Evolutionary conservation across 2,329 filamentous ascomycete genomes (phyloP).

Genomic region (Amylocarpus encephaloides): DNA sequence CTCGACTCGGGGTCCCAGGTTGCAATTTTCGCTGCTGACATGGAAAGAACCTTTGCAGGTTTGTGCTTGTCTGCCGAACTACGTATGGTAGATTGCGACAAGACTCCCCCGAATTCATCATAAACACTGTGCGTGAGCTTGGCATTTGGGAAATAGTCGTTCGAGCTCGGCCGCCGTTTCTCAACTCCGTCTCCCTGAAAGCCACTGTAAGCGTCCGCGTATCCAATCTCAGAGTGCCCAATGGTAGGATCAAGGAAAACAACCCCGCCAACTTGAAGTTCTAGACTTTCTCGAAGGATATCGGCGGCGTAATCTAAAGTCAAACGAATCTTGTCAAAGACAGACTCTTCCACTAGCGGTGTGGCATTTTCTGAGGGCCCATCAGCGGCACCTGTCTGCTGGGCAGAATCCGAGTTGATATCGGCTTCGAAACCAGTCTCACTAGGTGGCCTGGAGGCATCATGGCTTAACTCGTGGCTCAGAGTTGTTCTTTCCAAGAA

Average conservation of each 20-base stretch:
- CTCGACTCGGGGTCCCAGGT: constrained; percentile 17
- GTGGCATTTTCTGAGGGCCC: neutral
- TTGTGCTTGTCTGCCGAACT: constrained; percentile 19
- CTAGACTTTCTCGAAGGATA: constrained; percentile 26
- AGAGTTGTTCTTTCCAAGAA: constrained; percentile 41
- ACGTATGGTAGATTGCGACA: constrained; percentile 14
- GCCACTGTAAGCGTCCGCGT: constrained; percentile 9
- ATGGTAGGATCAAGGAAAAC: constrained; percentile 27
- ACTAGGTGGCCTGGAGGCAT: neutral
- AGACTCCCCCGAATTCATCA: constrained; percentile 1
- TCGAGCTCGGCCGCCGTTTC: constrained; percentile 2
- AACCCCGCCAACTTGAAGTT: constrained; percentile 26
- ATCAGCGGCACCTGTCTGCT: neutral
- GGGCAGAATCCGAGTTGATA: neutral
- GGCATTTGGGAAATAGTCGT: neutral
- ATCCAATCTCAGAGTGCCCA: constrained; percentile 15
- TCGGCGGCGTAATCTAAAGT: constrained; percentile 27
- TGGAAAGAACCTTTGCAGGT: constrained; percentile 23
- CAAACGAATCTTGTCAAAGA: constrained; percentile 25
- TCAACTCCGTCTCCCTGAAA: constrained; percentile 9
- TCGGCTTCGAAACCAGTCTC: neutral
- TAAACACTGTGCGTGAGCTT: neutral
- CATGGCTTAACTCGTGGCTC: neutral
- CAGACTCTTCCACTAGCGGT: constrained; percentile 4
- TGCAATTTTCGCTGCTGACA: constrained; percentile 19